phyloP scores from a whole-genome alignment of 768 basidiomycete species.

The Termitomyces sp. region DNA sequence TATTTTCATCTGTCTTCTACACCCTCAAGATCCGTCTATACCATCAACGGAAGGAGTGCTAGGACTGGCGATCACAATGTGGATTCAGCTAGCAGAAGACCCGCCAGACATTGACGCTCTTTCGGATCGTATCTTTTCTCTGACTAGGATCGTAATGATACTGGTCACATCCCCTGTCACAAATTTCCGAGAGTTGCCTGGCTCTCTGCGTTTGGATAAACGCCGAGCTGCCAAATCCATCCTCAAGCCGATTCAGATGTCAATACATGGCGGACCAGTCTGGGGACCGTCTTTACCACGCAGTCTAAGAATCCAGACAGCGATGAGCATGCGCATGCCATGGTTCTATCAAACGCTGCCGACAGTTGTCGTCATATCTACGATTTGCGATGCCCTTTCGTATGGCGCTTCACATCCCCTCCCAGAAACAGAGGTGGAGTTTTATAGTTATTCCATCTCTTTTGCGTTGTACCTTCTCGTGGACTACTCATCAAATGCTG shows the following conservation, averaged over 20 bases:
- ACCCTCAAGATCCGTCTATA: background rate
- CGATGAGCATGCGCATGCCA: background rate
- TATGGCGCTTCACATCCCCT: background rate
- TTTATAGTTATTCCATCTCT: background rate
- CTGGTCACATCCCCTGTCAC: background rate
- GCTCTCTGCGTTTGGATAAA: background rate
- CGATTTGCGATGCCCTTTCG: background rate
- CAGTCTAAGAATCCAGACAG: background rate
- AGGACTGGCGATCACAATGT: background rate
- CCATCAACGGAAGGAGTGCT: background rate
- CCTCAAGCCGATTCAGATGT: background rate
- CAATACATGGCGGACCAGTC: background rate
- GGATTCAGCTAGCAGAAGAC: background rate
- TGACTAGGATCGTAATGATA: background rate
- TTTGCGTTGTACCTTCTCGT: background rate
- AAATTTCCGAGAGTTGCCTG: background rate
- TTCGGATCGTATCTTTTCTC: background rate
- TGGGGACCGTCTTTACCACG: background rate
- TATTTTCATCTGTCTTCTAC: background rate
- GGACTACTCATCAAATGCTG: background rate
- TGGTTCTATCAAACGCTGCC: background rate
- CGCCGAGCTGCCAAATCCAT: background rate
- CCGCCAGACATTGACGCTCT: background rate
- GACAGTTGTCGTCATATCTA: background rate
- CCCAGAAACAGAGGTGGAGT: background rate